Evolutionary conservation across 2,329 filamentous ascomycete species (phyloP), one percentile per base, ranked within the genome.

Genomic region (Myotisia sp.): DNA sequence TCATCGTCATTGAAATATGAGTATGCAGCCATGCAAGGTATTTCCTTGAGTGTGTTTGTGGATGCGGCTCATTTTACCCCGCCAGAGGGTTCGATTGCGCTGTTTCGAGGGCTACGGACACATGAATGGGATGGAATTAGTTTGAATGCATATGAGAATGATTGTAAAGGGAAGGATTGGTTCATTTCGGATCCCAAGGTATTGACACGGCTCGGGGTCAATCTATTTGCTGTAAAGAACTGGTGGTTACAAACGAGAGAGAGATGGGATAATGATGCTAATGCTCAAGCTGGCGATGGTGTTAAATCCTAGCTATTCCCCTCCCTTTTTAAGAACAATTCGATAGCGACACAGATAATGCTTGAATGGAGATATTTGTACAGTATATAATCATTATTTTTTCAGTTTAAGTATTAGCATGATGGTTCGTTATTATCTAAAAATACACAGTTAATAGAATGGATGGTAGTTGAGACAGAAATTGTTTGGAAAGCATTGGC

Each of bases 1-100:
- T n/a, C 12, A 29, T n/a, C 19, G 30, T 7, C 8, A 12, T 12
- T 24, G 8, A 17, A 27, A 21, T 17, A 31, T 30, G 22, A 7
- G 26, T 9, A 17, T 38, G 2, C n/a, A n/a, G n/a, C n/a, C n/a
- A n/a, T n/a, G n/a, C n/a, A n/a, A n/a, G 48, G 46, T 1, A 36
- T 53, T 7, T 46, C 46, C 6, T 36, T 53, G 14, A 48, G 49
- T 9, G 44, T 51, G 3, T 53, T 49, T 39, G 37, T 50, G 10
- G 45, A 51, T 39, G 48, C 49, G 19, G 42, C 39, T 12, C 35
- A 36, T 5, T 53, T 53, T 31, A 37, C 37, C 23, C 50, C 50
- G 5, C 21, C 38, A 4, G 35, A 44, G 6, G 50, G 50, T 2
- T 52, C 50, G 2, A 37, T 52, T 16, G 50, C 44, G 1, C 38